Percentiles rank a stretch among this genome's conserved stretches.
These are phyloP conservation scores for Lachnum nothofagi DNA, from an alignment of 2,329 filamentous ascomycete species.

Conservation along the genomic window DNA sequence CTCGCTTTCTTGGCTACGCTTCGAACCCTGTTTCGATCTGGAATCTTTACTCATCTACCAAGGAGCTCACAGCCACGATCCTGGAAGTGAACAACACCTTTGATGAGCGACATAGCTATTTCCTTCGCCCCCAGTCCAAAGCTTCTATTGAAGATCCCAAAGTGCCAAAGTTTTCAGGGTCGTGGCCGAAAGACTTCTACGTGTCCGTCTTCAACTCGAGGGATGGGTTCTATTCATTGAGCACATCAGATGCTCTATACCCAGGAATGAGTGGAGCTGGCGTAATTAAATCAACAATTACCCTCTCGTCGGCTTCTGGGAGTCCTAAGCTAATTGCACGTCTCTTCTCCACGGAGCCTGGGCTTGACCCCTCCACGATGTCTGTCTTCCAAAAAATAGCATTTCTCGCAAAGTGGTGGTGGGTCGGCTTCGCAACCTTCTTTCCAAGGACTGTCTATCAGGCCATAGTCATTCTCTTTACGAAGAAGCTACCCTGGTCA, in stretches of 20 bases:
- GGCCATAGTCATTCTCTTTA: conserved; percentile 53
- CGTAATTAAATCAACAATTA: conserved; percentile 55
- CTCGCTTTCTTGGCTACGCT: conserved; percentile 62
- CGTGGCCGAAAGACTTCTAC: conserved; percentile 68
- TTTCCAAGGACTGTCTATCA: conserved; percentile 61
- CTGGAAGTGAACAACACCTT: conserved; percentile 75
- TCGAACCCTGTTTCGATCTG: conserved; percentile 77
- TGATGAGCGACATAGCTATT: conserved; percentile 64
- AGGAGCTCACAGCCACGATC: conserved; percentile 58
- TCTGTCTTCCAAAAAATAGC: conserved; percentile 37
- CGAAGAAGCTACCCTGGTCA: conserved; percentile 56
- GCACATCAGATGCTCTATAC: conserved; percentile 44
- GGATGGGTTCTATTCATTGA: conserved; percentile 49
- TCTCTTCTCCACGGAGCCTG: conserved; percentile 48
- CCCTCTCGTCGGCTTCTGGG: conserved; percentile 52
- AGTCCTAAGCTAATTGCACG: conserved; percentile 58
- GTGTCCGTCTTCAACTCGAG: conserved; percentile 69
- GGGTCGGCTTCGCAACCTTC: conserved; percentile 62
- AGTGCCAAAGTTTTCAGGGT: conserved; percentile 39
- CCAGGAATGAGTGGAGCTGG: conserved; percentile 36
- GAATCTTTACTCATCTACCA: conserved; percentile 63
- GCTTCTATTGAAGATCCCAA: conserved; percentile 14
- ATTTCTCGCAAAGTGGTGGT: conserved; percentile 57
- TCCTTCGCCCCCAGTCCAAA: conserved; percentile 43
- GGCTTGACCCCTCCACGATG: conserved; percentile 47